Evolutionary conservation across 345 rosid genomes (phyloP).

Genomic region (Sisymbrium altissimum): DNA sequence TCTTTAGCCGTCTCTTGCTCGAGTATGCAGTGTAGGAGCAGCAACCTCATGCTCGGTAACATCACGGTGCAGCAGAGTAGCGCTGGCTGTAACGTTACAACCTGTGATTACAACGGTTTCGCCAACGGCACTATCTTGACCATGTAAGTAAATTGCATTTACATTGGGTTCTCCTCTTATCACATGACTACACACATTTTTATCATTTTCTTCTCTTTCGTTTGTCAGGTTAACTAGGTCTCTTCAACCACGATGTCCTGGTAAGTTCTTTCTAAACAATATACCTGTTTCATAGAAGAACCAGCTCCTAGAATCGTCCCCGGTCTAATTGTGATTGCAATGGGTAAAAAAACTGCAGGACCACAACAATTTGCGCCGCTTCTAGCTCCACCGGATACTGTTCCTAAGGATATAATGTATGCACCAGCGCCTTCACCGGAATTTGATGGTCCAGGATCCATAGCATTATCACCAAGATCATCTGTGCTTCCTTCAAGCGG

Average conservation of each 20-base stretch:
- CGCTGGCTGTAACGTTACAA: conserved; percentile 85
- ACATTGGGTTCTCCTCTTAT: background rate
- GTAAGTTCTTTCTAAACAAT: conserved; percentile 35
- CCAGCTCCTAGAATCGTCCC: background rate
- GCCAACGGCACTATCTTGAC: conserved; percentile 75
- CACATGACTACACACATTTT: background rate
- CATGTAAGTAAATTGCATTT: conserved; percentile 39
- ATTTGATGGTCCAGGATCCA: conserved; percentile 40
- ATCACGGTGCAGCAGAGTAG: conserved; percentile 65
- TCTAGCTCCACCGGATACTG: conserved; percentile 71
- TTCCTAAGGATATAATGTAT: conserved; percentile 45
- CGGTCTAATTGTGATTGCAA: background rate
- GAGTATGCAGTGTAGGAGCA: conserved; percentile 85
- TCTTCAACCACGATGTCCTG: conserved; percentile 95
- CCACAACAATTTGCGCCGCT: conserved; percentile 77
- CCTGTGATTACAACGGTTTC: conserved; percentile 75
- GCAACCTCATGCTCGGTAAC: conserved; percentile 91
- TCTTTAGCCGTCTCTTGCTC: conserved; percentile 97
- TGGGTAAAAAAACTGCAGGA: conserved; percentile 46
- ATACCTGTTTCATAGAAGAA: background rate
- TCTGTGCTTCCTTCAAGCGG: conserved; percentile 58
- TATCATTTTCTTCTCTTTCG: background rate
- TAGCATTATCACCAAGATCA: conserved; percentile 44
- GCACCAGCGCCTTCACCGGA: conserved; percentile 58
- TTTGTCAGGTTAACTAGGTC: conserved; percentile 61